Percentiles rank a stretch among this genome's conserved stretches.
These are phyloP conservation scores for Scalesia atractyloides DNA, from an alignment of 129 eudicot genomes.

Conservation along the genomic window DNA sequence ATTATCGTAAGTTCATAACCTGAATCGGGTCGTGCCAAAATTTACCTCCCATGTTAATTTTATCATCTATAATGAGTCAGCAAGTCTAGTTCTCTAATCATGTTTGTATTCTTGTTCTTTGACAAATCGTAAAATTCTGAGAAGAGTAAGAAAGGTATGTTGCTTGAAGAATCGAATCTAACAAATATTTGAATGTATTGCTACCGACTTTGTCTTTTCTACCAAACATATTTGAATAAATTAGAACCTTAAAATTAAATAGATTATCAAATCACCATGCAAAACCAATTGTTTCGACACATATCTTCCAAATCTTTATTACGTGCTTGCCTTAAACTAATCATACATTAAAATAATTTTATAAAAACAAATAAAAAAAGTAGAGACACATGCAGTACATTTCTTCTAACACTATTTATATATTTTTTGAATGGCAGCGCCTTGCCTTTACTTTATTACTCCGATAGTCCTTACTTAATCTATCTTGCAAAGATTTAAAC, in stretches of 20 bases:
- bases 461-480: too few relatives aligned
- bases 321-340: conserved; percentile 22
- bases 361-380: background rate
- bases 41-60: background rate
- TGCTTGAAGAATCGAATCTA: background rate
- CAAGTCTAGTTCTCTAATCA: background rate
- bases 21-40: background rate
- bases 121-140: background rate
- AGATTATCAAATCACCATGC: background rate
- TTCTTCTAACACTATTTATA: background rate
- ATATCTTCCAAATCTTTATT: background rate
- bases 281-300: background rate
- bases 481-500: too few relatives aligned
- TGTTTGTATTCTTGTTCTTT: background rate
- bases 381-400: background rate
- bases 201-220: background rate
- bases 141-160: background rate
- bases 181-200: background rate
- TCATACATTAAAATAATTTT: background rate
- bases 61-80: background rate
- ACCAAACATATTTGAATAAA: background rate
- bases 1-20: too few relatives aligned
- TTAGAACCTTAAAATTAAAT: background rate
- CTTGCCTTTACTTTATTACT: too few relatives aligned
- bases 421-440: too few relatives aligned